Evolutionary conservation across 2,329 filamentous ascomycete genomes (phyloP).

Genomic region (Colletotrichum liriopes): DNA sequence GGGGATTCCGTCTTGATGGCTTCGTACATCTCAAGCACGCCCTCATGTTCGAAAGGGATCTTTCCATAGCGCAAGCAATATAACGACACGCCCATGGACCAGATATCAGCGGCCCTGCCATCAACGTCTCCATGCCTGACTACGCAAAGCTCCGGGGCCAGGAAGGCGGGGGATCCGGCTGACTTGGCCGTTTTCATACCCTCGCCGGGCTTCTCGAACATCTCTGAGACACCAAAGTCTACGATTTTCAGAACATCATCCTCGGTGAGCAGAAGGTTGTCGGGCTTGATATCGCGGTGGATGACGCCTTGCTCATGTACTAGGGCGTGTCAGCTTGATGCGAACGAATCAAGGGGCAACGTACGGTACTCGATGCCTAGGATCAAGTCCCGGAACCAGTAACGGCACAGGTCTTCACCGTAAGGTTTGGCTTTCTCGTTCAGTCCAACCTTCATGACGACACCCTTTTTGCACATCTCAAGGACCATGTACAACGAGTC

Average conservation of each 20-base stretch:
- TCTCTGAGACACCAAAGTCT: conserved; percentile 99
- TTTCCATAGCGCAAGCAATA: conserved; percentile 92
- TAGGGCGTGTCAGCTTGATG: conserved; percentile 51
- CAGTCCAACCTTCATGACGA: conserved; percentile 96
- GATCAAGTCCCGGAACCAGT: conserved; percentile 96
- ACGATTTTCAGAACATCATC: conserved; percentile 97
- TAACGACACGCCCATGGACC: conserved; percentile 97
- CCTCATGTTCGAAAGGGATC: conserved; percentile 87
- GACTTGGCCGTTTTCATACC: conserved; percentile 95
- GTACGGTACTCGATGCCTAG: conserved; percentile 92
- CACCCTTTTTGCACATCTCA: conserved; percentile 98
- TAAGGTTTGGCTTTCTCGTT: conserved; percentile 88
- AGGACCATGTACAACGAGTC: conserved; percentile 99
- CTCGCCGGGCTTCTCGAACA: conserved; percentile 85
- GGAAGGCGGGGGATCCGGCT: conserved; percentile 93
- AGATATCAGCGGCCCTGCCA: conserved; percentile 92
- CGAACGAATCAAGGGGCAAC: conserved; percentile 51
- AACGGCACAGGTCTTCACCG: conserved; percentile 83
- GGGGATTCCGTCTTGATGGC: conserved; percentile 83
- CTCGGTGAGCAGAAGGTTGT: conserved; percentile 91
- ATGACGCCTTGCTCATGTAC: conserved; percentile 96
- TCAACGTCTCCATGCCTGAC: conserved; percentile 89
- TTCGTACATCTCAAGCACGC: conserved; percentile 89
- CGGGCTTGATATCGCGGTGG: conserved; percentile 97
- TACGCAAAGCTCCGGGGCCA: conserved; percentile 93